Evolutionary conservation across 108 stramenopile species (phyloP).

Genomic region (Phaeodactylum tricornutum): DNA sequence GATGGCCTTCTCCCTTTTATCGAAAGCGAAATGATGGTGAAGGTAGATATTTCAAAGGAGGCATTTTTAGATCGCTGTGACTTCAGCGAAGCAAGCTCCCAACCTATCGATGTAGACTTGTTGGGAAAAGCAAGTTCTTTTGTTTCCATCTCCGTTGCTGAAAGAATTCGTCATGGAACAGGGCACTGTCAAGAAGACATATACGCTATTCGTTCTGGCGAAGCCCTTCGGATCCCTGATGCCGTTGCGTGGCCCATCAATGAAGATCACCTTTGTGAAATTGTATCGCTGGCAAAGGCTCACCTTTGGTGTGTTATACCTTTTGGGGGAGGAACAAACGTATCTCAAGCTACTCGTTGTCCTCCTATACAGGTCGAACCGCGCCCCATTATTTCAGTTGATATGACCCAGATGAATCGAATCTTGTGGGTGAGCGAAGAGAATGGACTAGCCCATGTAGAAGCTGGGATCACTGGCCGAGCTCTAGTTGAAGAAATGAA

Average conservation of each 20-base stretch:
- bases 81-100: too few species aligned
- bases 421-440: conserved; percentile 79
- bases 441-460: conserved; percentile 75
- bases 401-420: conserved; percentile 76
- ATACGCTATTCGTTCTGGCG: conserved; percentile 50
- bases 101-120: background rate
- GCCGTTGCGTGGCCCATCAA: conserved; percentile 63
- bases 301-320: conserved; percentile 84
- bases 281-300: conserved; percentile 42
- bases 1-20: conserved; percentile 62
- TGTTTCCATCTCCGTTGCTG: conserved; percentile 25
- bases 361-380: conserved; percentile 53
- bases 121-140: background rate
- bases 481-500: conserved; percentile 56
- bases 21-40: conserved; percentile 52
- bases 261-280: conserved; percentile 33
- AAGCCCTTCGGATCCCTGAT: conserved; percentile 59
- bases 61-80: conserved; percentile 20
- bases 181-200: conserved; percentile 83
- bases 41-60: conserved; percentile 32
- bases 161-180: conserved; percentile 70
- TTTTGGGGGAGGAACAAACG: conserved; percentile 88
- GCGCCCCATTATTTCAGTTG: conserved; percentile 79
- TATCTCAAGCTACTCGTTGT: conserved; percentile 74
- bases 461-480: conserved; percentile 83